These are phyloP conservation scores for Kregervanrija fluxuum DNA, from an alignment of 805 yeast species.

Conservation along the genomic window DNA sequence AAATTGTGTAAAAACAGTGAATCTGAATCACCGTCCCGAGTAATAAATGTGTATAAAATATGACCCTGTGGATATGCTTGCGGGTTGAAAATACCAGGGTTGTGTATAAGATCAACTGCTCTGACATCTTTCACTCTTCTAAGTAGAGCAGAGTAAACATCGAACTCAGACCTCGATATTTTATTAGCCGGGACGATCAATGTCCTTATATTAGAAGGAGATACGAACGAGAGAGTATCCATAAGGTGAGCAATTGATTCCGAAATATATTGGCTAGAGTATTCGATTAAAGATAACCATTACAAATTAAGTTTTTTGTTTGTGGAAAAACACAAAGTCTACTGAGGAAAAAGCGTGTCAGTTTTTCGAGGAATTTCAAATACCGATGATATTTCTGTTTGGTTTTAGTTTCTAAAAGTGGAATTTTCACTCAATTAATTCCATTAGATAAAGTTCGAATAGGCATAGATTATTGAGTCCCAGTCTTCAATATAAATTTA, in stretches of 20 bases:
- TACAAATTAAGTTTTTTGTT: too few species aligned
- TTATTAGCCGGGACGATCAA: conserved; percentile 62
- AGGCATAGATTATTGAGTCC: too few species aligned
- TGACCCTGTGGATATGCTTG: conserved; percentile 79
- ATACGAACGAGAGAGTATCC: conserved; percentile 43
- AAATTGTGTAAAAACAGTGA: conserved; percentile 72
- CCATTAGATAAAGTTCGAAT: too few species aligned
- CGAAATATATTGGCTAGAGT: too few species aligned
- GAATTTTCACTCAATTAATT: too few species aligned
- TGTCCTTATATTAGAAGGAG: conserved; percentile 61
- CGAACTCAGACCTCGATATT: conserved; percentile 36
- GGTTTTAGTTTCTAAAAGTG: too few species aligned
- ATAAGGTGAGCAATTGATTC: conserved; percentile 8
- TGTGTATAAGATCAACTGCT: conserved; percentile 68
- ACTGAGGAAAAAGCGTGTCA: too few species aligned
- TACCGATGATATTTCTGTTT: too few species aligned
- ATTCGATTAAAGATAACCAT: too few species aligned
- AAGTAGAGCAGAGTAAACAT: conserved; percentile 36
- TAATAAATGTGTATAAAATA: conserved; percentile 49
- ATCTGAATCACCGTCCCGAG: conserved; percentile 38
- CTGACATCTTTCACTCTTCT: conserved; percentile 53
- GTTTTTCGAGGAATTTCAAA: too few species aligned
- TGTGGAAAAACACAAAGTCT: too few species aligned
- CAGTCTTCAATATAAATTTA: too few species aligned
- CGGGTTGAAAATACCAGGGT: conserved; percentile 65